Conservation (phyloP, 2,329 filamentous ascomycete genomes). For the Hortaea sp. region DNA sequence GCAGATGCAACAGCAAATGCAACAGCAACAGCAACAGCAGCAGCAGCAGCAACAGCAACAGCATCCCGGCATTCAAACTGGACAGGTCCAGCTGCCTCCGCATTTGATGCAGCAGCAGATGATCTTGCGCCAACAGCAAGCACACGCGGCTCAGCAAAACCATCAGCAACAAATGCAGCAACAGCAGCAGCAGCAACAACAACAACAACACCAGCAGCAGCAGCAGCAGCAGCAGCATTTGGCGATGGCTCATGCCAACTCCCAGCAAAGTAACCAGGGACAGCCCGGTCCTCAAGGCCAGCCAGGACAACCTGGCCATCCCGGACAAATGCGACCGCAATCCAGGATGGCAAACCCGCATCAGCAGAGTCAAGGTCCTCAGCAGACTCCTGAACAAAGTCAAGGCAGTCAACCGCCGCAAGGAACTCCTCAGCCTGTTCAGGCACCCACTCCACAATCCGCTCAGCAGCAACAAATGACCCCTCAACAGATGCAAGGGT, state of each 20-base stretch:
- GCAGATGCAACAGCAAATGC: constrained; percentile 30
- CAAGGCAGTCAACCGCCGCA: constrained; percentile 33
- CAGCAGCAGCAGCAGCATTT: constrained; percentile 32
- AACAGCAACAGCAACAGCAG: constrained; percentile 22
- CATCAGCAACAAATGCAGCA: constrained; percentile 23
- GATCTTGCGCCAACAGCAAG: constrained; percentile 14
- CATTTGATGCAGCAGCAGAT: constrained; percentile 2
- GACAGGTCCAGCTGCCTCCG: constrained; percentile 19
- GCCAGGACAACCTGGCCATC: constrained; percentile 24
- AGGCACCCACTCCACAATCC: constrained; percentile 31
- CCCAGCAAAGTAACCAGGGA: constrained; percentile 40
- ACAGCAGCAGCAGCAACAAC: constrained; percentile 28
- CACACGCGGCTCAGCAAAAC: constrained; percentile 13
- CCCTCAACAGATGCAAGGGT: constrained; percentile 24
- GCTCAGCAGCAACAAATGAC: constrained; percentile 11
- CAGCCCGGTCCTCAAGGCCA: constrained; percentile 32
- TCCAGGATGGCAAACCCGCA: constrained; percentile 26
- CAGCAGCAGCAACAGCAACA: constrained; percentile 15
- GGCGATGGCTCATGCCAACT: constrained; percentile 38
- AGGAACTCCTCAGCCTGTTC: constrained; percentile 30
- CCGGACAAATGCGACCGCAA: constrained; percentile 31
- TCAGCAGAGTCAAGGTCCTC: constrained; percentile 2
- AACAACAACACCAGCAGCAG: constrained; percentile 25
- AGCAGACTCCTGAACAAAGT: constrained; percentile 5
- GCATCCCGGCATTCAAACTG: constrained; percentile 17